Base-by-base conservation (phyloP, 352 stramenopile species). In the Pythium brachiatum region DNA sequence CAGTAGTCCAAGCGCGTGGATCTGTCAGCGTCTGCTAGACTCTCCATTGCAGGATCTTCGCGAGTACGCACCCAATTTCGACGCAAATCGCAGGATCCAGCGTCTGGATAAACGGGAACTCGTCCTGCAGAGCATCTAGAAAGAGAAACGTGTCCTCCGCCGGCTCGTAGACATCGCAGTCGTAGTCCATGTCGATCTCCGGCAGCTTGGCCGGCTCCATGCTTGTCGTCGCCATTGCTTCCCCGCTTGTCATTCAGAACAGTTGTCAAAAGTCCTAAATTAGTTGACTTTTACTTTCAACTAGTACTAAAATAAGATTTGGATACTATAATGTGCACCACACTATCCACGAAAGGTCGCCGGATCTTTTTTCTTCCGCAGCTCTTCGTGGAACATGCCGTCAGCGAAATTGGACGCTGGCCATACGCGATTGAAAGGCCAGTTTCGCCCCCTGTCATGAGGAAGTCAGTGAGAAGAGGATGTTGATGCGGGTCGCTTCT, bases 61-160 rank as follows among this genome's bases (percentile, higher is more conserved):
- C 21, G 3, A 18, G 13, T 21, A 75, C 76, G 46, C 31, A 92
- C 84, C 90, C 91, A 47, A 96, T 88, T 70, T 98, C 94, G 31
- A 97, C 68, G 62, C 92, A 97, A 41, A 98, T 70, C 16, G 73
- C 48, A 0, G 90, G 88, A 11, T 88, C 54, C 38, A 90, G 60
- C 23, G 68, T 57, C 26, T 61, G 54, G 41, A 97, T 66, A 21
- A 81, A 76, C 43, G 73, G 68, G 31, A 88, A 59, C 61, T 98
- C 96, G 41, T 91, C 80, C 64, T 96, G 81, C 56, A 99, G 81
- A 18, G 92, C 95, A 67, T 99, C 97, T 18, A 99, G 69, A 27
- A 99, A 89, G 18, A 99, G 73, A 67, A 96, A 99, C 16, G 97
- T 99, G 74, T 99, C 97, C 58, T 99, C 97, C 16, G 89, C 88